These are phyloP conservation scores for Sphagnum contortum DNA, from an alignment of 225 moss, liverwort and hornwort species.

Conservation along the genomic window DNA sequence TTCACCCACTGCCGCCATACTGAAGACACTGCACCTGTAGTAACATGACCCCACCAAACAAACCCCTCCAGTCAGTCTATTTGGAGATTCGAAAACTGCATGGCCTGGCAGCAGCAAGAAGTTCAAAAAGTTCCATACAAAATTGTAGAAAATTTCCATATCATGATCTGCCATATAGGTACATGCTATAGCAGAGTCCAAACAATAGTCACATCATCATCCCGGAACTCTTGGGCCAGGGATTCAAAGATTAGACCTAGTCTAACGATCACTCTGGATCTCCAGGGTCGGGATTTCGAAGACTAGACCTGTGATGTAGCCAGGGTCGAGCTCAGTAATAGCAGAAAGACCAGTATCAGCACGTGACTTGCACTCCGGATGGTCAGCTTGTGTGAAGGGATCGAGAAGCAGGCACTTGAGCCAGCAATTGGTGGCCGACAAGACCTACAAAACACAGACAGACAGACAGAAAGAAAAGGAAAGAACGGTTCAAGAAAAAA, in stretches of 20 bases:
- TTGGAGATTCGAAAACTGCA: no score
- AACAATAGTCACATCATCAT: neutral
- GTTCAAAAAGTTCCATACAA: no score
- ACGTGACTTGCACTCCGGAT: constrained; percentile 96
- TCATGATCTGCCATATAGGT: no score
- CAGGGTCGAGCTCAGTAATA: constrained; percentile 97
- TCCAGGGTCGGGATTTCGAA: no score
- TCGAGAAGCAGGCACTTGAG: constrained; percentile 92
- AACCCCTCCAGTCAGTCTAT: no score
- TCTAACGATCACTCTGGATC: no score
- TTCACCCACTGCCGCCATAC: constrained; percentile 99
- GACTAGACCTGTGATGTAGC: constrained; percentile 73
- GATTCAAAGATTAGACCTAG: no score
- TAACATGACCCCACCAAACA: constrained; percentile 1
- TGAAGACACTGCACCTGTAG: constrained; percentile 77
- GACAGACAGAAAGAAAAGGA: neutral
- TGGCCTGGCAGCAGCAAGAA: no score
- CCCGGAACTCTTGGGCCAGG: no score
- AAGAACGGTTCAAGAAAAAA: no score
- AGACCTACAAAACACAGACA: constrained; percentile 38
- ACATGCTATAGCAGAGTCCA: neutral
- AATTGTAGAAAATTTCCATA: no score
- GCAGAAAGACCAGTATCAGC: constrained; percentile 91
- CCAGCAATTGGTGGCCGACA: constrained; percentile 96
- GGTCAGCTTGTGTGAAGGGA: constrained; percentile 71